These are phyloP conservation scores for Musa troglodytarum DNA, from an alignment of 176 grass and related monocot species.

Conservation along the genomic window DNA sequence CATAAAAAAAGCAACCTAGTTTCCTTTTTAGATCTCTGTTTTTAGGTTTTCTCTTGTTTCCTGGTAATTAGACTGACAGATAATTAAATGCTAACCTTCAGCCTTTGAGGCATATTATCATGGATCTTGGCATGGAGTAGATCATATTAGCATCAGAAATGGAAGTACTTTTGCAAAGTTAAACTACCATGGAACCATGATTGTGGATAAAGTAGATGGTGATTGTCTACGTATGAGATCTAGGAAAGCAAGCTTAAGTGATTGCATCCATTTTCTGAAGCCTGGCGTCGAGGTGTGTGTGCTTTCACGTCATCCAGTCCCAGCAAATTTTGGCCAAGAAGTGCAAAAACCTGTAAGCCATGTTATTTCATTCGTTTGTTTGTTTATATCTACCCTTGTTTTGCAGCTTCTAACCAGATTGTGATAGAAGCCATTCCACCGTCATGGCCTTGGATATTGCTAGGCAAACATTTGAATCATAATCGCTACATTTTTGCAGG, in stretches of 20 bases:
- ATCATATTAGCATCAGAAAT: slow-evolving; percentile 53
- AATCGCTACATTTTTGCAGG: slow-evolving; percentile 26
- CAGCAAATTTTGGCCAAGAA: slow-evolving; percentile 28
- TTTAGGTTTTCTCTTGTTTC: background rate
- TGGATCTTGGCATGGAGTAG: slow-evolving; percentile 69
- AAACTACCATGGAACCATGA: slow-evolving; percentile 14
- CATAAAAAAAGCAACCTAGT: background rate
- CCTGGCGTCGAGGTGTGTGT: slow-evolving; percentile 51
- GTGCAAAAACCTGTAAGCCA: slow-evolving; percentile 35
- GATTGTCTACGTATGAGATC: slow-evolving; percentile 54
- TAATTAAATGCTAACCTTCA: slow-evolving; percentile 20
- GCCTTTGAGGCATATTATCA: slow-evolving; percentile 67
- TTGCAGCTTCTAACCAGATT: background rate
- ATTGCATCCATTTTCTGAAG: slow-evolving; percentile 61
- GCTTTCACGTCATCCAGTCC: slow-evolving; percentile 22
- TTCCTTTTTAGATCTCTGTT: background rate
- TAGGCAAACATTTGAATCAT: background rate
- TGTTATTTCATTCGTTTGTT: background rate
- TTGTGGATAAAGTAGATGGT: slow-evolving; percentile 32
- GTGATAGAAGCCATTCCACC: background rate
- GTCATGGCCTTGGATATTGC: background rate
- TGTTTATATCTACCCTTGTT: background rate
- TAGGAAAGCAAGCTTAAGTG: slow-evolving; percentile 43
- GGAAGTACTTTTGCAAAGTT: slow-evolving; percentile 42
- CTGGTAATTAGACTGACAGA: background rate